These are phyloP conservation scores for Lachancea nothofagi DNA, from an alignment of 805 yeast species.

Conservation along the genomic window DNA sequence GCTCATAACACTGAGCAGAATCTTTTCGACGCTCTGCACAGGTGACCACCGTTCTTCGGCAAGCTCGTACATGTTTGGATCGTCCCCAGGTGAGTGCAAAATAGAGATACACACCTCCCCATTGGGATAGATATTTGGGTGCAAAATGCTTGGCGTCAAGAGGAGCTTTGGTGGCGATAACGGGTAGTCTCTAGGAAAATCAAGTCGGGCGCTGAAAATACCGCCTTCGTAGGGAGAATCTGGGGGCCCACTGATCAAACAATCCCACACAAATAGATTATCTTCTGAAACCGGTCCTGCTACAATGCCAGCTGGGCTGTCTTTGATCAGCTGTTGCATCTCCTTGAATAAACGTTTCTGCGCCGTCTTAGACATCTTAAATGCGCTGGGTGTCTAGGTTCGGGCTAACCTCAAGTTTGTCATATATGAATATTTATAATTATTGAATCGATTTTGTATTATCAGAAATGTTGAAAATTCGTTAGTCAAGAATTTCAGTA, in stretches of 20 bases:
- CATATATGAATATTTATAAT: too few species aligned
- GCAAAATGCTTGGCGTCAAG: constrained; percentile 77
- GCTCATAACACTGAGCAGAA: constrained; percentile 83
- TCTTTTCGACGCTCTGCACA: constrained; percentile 96
- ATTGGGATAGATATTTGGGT: constrained; percentile 90
- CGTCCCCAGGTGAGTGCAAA: constrained; percentile 94
- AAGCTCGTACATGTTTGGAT: constrained; percentile 89
- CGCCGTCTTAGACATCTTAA: constrained; percentile 51
- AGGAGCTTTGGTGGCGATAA: constrained; percentile 72
- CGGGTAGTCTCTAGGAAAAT: constrained; percentile 77
- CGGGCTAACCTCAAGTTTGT: too few species aligned
- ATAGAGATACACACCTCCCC: constrained; percentile 96
- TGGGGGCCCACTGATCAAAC: constrained; percentile 75
- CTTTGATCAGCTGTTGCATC: constrained; percentile 75
- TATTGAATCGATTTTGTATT: too few species aligned
- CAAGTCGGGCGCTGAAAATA: constrained; percentile 69
- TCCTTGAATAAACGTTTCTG: constrained; percentile 84
- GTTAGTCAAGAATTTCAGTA: too few species aligned
- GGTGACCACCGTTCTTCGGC: constrained; percentile 99
- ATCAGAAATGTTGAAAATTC: too few species aligned
- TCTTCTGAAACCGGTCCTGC: constrained; percentile 85
- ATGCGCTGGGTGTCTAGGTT: not conserved
- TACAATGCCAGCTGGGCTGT: constrained; percentile 90
- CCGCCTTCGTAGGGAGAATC: constrained; percentile 86
- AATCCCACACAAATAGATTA: constrained; percentile 76